A percentile compares a stretch with the other conserved stretches of the same genome.
Conservation (phyloP, 805 yeast genomes). For the Candida lessepsii region DNA sequence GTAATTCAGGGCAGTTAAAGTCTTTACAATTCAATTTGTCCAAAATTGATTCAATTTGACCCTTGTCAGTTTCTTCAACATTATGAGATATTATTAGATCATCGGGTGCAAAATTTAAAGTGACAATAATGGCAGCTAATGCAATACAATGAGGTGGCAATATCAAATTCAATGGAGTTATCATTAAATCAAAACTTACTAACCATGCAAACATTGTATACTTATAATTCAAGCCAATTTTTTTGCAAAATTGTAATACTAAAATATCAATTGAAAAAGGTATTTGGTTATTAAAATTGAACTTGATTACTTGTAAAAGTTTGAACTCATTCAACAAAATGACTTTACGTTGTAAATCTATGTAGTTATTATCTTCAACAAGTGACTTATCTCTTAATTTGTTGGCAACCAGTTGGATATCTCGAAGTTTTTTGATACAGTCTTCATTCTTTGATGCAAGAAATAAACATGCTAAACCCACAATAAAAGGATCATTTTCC, state of each 20-base stretch:
- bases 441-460: slow-evolving; percentile 80
- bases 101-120: slow-evolving; percentile 48
- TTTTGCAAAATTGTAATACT: slow-evolving; percentile 59
- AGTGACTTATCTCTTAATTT: slow-evolving; percentile 32
- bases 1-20: slow-evolving; percentile 41
- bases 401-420: slow-evolving; percentile 53
- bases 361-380: slow-evolving; percentile 22
- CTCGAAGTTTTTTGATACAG: slow-evolving; percentile 71
- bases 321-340: slow-evolving; percentile 65
- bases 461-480: slow-evolving; percentile 68
- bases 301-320: slow-evolving; percentile 71
- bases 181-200: slow-evolving; percentile 69
- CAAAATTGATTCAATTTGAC: slow-evolving; percentile 16
- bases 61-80: slow-evolving; percentile 14
- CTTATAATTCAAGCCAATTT: slow-evolving; percentile 39
- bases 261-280: slow-evolving; percentile 55
- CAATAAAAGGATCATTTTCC: slow-evolving; percentile 50
- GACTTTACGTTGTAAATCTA: slow-evolving; percentile 57
- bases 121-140: slow-evolving; percentile 60
- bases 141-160: slow-evolving; percentile 78
- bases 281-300: slow-evolving; percentile 64
- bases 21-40: slow-evolving; percentile 34
- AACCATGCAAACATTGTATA: slow-evolving; percentile 20
- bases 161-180: slow-evolving; percentile 65
- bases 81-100: slow-evolving; percentile 25